Evolutionary conservation across 164 flowering plant species (phyloP), one percentile per base, ranked within the genome.

Genomic region (Tinospora cordifolia): DNA sequence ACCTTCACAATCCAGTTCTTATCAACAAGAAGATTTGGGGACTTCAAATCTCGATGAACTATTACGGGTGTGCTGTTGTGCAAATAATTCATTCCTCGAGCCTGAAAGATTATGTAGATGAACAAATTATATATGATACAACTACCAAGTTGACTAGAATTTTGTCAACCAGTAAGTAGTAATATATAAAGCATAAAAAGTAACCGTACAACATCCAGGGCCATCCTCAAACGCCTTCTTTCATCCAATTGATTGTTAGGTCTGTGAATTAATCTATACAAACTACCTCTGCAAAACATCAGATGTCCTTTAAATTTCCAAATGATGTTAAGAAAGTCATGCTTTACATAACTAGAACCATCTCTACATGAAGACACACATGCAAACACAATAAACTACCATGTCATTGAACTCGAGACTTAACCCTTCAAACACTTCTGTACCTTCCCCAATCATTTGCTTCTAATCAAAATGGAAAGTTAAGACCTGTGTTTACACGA

Each of bases 1-100:
- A 93, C 98, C 98, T 93, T 93, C 67, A 93, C 91, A 76, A 90
- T 93, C 98, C 98, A 93, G 69, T 91, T 93, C 80, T 83, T 91
- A 80, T 93, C 98, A 65, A 93, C 98, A 75, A 93, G 96, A 80
- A 93, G 97, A 80, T 93, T 93, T 68, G 98, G 97, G 36, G 98
- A 87, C 80, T 93, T 93, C 83, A 93, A 79, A 83, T 93, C 98
- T 69, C 97, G 97, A 74, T 93, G 98, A 36, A 93, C 98, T 69
- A 93, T 87, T 26, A 87, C 78, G 2, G 98, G 98, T 1, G 84
- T 77, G 81, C 96, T 83, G 66, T 80, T 91, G 79, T 93, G 98
- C 81, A 93, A 81, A 79, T 93, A 91, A 81, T 93, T 93, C 98
- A 93, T 91, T 72, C 98, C 98, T 63, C 94, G 83, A 44, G 94